Evolutionary conservation across 169 alveolate genomes (phyloP), one percentile per base, ranked within the genome.

Genomic region (Theileria sp.): DNA sequence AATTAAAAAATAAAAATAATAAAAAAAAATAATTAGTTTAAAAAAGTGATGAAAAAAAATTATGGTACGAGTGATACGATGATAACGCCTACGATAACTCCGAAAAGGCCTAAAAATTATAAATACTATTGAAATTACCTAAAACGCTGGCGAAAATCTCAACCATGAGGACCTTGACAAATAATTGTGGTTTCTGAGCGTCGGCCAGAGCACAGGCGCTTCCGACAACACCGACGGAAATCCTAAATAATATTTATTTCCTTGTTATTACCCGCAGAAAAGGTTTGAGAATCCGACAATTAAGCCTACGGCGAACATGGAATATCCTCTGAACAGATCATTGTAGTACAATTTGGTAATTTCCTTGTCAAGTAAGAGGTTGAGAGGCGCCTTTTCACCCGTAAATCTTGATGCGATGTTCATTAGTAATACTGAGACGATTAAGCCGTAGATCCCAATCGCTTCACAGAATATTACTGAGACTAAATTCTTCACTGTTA

Each of bases 381-480:
- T 80, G 23, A 69, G 67, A n/a, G 94, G 93, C n/a, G 89, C 68
- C 61, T 74, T 77, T 72, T 92, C 38, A 76, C 94, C 93, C 73
- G 82, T 74, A 44, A 80, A 79, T 56, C 66, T 77, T 67, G 87
- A 86, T 32, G 87, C 50, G 21, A 77, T 88, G 77, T 75, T 73
- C 67, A 70, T 80, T 32, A 80, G 83, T 77, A 89, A 75, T 10
- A 92, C 88, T 30, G 95, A 86, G 1, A 88, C 90, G 66, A 92
- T 88, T 26, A 92, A 90, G 28, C 93, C 94, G 75, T 92, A 93
- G 73, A 88, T 90, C 67, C 99, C 99, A 17, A 98, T 98, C 30
- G 99, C 99, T 86, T 98, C 99, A 91, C 99, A 98, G 92, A 98
- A 98, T 85, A 98, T 98, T 69, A 98, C 96, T 65, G 99, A 94